Evolutionary conservation across 108 stramenopile genomes (phyloP), one percentile per base, ranked within the genome.

Genomic region (Nitzschia sp.): DNA sequence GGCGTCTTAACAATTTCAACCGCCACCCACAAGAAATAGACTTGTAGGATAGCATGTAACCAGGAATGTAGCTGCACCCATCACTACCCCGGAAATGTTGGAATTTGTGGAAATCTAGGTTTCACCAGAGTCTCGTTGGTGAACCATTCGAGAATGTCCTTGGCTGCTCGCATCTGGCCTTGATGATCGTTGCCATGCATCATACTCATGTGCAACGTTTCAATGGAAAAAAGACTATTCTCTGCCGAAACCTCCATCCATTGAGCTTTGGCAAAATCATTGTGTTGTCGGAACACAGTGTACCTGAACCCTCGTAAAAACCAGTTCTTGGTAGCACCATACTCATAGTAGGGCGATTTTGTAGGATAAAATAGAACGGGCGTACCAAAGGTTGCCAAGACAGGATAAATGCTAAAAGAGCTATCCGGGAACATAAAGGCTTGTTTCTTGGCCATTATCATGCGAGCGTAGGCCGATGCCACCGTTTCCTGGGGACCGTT

Each of bases 401-500:
- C 42, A 8, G 61, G 61, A 26, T 45, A 62, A 13, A 62, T 24
- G 21, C 42, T 23, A 45, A 62, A 62, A 8, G 61, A 62, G 1
- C 32, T 34, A 23, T 62, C 61, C 1, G 61, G 32, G 13, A n/a
- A 62, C 11, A 42, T 42, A 62, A 62, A 62, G n/a, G 61, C 31
- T 46, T 62, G 61, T 62, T 24, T 36, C 15, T 27, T 27, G 2
- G 79, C 79, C 70, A 76, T 67, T 46, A 70, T 57, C 0, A 80
- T 42, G 19, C 79, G 53, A 13, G 74, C 75, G 34, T 60, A 80
- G 1, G 79, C 74, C 38, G 76, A 53, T 9, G 64, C 57, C 3
- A 76, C 59, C 8, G 79, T 71, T 38, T 80, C 79, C 13, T 62
- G 62, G 17, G 46, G 17, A 30, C 64, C 75, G 47, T 80, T 80